These are phyloP conservation scores for Trichoderma orchidacearum DNA, from an alignment of 495 filamentous ascomycete genomes.

Conservation along the genomic window DNA sequence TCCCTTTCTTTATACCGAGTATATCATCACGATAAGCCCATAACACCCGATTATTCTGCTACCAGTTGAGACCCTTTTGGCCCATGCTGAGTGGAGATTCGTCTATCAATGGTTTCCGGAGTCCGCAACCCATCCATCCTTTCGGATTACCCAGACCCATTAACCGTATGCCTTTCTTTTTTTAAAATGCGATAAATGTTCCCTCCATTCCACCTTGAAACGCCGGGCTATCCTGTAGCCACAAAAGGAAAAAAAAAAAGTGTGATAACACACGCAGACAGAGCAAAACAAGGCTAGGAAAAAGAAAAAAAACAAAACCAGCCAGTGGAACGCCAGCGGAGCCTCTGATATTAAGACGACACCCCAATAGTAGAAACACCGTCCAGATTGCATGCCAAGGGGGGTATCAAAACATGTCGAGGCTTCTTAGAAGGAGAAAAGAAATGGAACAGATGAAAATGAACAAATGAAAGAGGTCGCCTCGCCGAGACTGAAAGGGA, in stretches of 20 bases:
- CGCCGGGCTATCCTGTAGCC: neutral
- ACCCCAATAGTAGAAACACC: neutral
- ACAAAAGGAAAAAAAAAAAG: neutral
- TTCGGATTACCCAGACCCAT: neutral
- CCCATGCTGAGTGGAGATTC: slow-evolving; percentile 4
- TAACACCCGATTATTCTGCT: neutral
- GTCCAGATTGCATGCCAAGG: neutral
- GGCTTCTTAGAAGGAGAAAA: neutral
- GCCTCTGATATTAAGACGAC: neutral
- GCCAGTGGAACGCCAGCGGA: too few species aligned
- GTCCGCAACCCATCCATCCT: neutral
- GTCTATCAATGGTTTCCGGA: slow-evolving; percentile 1
- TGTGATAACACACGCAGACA: neutral
- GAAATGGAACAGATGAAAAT: neutral
- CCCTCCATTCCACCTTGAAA: neutral
- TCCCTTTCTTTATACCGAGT: neutral
- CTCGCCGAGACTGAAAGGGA: neutral
- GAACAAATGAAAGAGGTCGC: neutral
- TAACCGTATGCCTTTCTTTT: neutral
- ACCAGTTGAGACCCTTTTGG: neutral
- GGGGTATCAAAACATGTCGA: slow-evolving; percentile 2
- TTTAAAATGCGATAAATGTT: neutral
- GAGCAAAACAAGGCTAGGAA: neutral
- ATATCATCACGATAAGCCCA: neutral
- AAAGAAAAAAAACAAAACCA: neutral